Evolutionary conservation across 2,329 filamentous ascomycete species (phyloP), one percentile per base, ranked within the genome.

Genomic region (Pyrenophora graminea): DNA sequence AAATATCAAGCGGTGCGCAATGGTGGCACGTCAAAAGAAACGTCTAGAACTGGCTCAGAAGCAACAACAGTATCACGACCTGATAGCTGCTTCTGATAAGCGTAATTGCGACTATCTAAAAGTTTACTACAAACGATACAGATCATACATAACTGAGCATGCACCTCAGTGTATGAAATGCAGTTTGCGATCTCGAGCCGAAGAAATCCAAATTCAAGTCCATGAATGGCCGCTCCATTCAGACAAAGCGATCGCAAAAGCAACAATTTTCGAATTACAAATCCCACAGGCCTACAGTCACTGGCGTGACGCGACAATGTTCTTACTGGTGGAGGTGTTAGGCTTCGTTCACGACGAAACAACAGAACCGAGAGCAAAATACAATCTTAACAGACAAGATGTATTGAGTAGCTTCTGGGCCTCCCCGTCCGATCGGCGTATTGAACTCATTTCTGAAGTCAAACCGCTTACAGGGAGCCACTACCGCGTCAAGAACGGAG

Each of bases 171-270:
- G 27, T 4, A 12, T 2, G 27, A 30, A 30, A 13, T 30, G 27
- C 27, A 4, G 10, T 12, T 3, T 30, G 27, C 27, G 56, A 3
- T 3, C 5, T 0, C 1, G 64, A n/a, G 80, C 81, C 0, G 39
- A 71, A 0, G 2, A 3, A 0, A 48, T 87, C 0, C 32, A 21
- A 0, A 84, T 87, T 6, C 0, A 36, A 0, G 62, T 82, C 7
- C 73, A 83, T 55, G 84, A 87, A 59, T 85, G 82, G 82, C 83
- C 84, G 0, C 68, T 86, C 0, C 78, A 82, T 0, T 25, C 36
- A 0, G 13, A 72, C 0, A 0, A 37, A 0, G 5, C 52, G 0
- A 23, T 72, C 9, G 73, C 74, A 0, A 78, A 80, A 49, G 71
- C 80, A 0, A 73, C 76, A 0, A 71, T 85, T 0, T 86, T 86